These are phyloP conservation scores for Aspergillus nomiae DNA, from an alignment of 2,329 filamentous ascomycete genomes.

Conservation along the genomic window DNA sequence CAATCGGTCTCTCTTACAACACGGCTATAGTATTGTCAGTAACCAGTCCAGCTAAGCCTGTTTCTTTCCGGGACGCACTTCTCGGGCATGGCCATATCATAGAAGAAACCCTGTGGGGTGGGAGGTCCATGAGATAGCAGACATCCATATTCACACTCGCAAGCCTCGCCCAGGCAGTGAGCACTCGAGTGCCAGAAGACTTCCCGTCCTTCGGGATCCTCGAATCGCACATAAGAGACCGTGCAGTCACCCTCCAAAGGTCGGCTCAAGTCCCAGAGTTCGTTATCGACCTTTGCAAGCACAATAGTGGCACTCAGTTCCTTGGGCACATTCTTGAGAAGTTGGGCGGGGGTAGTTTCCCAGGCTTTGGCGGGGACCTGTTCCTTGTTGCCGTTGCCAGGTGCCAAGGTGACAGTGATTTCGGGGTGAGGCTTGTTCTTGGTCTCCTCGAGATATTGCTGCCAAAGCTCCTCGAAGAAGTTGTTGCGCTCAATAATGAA, in stretches of 20 bases:
- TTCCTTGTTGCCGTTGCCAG: conserved; percentile 44
- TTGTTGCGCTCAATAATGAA: conserved; percentile 83
- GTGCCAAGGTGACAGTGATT: conserved; percentile 52
- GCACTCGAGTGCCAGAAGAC: conserved; percentile 98
- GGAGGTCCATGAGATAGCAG: conserved; percentile 92
- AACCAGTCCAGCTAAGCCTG: conserved; percentile 14
- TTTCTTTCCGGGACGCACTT: conserved; percentile 43
- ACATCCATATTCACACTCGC: conserved; percentile 87
- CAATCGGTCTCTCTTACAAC: conserved; percentile 76
- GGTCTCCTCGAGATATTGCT: conserved; percentile 76
- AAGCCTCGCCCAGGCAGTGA: conserved; percentile 93
- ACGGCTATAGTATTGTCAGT: conserved; percentile 40
- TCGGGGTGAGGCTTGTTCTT: conserved; percentile 51
- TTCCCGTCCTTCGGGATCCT: conserved; percentile 74
- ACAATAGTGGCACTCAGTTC: conserved; percentile 79
- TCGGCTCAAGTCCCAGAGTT: conserved; percentile 90
- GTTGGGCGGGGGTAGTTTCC: conserved; percentile 86
- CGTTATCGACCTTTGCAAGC: conserved; percentile 74
- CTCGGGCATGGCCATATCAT: conserved; percentile 85
- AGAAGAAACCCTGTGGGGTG: conserved; percentile 91
- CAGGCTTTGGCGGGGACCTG: conserved; percentile 70
- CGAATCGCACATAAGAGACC: conserved; percentile 82
- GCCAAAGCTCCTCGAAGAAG: conserved; percentile 86
- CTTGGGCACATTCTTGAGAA: conserved; percentile 80
- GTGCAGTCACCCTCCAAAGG: conserved; percentile 86